A percentile compares a stretch with the other conserved stretches of the same genome.
phyloP scores from a whole-genome alignment of 768 basidiomycete species.

The Xerocomus potaroensis region DNA sequence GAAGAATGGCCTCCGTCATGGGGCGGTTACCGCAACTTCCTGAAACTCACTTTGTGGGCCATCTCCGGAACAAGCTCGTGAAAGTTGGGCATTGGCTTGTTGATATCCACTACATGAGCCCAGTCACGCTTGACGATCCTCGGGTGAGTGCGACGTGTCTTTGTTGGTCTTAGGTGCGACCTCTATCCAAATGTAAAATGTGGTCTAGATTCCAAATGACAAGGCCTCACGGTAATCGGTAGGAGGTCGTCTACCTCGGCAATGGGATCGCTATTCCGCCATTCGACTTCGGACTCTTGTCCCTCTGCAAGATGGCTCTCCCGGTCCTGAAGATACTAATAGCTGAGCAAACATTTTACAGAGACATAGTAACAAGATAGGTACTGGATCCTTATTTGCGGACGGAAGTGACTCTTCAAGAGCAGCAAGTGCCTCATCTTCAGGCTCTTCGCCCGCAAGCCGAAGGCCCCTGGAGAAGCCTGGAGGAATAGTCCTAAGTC shows the following conservation, averaged over 20 bases:
- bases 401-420: conserved; percentile 22
- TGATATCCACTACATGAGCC: conserved; percentile 96
- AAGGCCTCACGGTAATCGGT: conserved; percentile 45
- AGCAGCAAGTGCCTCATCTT: conserved; percentile 40
- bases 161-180: conserved; percentile 53
- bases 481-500: conserved; percentile 69
- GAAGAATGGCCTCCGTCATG: conserved; percentile 5
- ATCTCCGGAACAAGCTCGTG: conserved; percentile 91
- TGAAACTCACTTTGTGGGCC: conserved; percentile 74
- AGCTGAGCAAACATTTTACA: conserved; percentile 24
- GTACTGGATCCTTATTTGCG: conserved; percentile 15
- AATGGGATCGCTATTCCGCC: conserved; percentile 14
- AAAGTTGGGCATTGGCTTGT: conserved; percentile 85
- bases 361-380: not conserved
- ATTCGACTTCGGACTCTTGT: conserved; percentile 21
- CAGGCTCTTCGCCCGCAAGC: conserved; percentile 53
- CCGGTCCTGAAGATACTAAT: conserved; percentile 15
- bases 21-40: not conserved
- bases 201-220: not conserved
- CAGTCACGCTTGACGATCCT: conserved; percentile 83
- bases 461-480: conserved; percentile 79
- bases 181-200: conserved; percentile 36
- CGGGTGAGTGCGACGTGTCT: conserved; percentile 38
- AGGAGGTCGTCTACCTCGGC: conserved; percentile 79
- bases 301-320: conserved; percentile 18